phyloP scores from a whole-genome alignment of 495 filamentous ascomycete genomes.

The Articulospora tetracladia region DNA sequence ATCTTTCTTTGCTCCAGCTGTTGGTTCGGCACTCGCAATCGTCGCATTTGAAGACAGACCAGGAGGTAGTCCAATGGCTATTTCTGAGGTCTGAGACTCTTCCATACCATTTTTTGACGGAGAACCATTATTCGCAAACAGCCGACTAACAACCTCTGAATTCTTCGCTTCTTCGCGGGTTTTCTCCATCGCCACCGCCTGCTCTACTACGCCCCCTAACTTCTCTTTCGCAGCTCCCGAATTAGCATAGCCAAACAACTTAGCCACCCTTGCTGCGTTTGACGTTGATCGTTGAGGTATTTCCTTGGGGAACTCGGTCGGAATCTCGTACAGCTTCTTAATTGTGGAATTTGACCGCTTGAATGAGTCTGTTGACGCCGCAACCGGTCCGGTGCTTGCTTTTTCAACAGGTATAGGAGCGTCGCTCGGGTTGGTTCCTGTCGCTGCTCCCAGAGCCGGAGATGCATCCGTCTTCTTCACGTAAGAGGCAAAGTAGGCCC shows the following conservation, averaged over 20 bases:
- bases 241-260: constrained; percentile 7
- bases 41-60: no score
- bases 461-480: constrained; percentile 7
- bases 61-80: not conserved
- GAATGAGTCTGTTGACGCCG: not conserved
- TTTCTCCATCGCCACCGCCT: not conserved
- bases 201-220: not conserved
- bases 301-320: not conserved
- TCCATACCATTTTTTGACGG: not conserved
- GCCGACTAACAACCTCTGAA: not conserved
- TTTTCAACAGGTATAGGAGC: not conserved
- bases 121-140: not conserved
- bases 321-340: constrained; percentile 7
- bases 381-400: not conserved
- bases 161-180: not conserved
- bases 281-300: not conserved
- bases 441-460: not conserved
- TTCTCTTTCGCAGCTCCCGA: not conserved
- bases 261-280: constrained; percentile 4
- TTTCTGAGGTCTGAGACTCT: not conserved
- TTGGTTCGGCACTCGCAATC: not conserved
- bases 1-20: not conserved
- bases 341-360: not conserved
- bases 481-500: constrained; percentile 6
- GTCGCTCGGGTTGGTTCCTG: no score